Base-by-base conservation (phyloP, 1,139 yeast genomes). In the Insectozyma bohioensis region DNA sequence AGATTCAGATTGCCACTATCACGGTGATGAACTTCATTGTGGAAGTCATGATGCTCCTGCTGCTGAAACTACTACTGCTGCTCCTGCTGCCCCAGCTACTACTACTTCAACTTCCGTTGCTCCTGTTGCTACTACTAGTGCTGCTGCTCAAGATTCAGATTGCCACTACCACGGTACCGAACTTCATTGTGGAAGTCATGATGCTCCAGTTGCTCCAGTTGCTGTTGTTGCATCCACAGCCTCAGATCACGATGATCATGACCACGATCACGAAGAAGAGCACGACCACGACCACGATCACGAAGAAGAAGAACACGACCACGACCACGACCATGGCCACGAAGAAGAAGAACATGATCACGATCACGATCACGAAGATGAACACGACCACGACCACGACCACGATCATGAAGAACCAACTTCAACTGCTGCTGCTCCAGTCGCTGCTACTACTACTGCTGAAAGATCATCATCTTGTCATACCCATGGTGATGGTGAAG, bases 401-500 rank as follows among this genome's bases (percentile, higher is more conserved):
- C n/a, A n/a, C n/a, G n/a, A n/a, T n/a, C n/a, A n/a, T n/a, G n/a
- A n/a, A n/a, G n/a, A n/a, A n/a, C n/a, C n/a, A n/a, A n/a, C n/a
- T n/a, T n/a, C n/a, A n/a, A n/a, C n/a, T n/a, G n/a, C n/a, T n/a
- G n/a, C n/a, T n/a, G n/a, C n/a, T n/a, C n/a, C n/a, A n/a, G n/a
- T n/a, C n/a, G n/a, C n/a, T n/a, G n/a, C n/a, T 14, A 27, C 37
- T 16, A 16, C 33, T 9, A 29, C 31, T 9, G 16, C 34, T 14
- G 6, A 29, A 11, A 26, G 23, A 20, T 43, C 39, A 7, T 16
- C 41, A 7, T 43, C 43, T 31, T 50, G 54, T 30, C 54, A 50
- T 29, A 48, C 54, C 24, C 54, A 50, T 27, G 41, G 43, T 4
- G 45, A 46, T 30, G 53, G 54, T 16, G 51, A 38, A 24, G 39